These are phyloP conservation scores for Luzula sylvatica DNA, from an alignment of 176 grass and related monocot genomes.

Conservation along the genomic window DNA sequence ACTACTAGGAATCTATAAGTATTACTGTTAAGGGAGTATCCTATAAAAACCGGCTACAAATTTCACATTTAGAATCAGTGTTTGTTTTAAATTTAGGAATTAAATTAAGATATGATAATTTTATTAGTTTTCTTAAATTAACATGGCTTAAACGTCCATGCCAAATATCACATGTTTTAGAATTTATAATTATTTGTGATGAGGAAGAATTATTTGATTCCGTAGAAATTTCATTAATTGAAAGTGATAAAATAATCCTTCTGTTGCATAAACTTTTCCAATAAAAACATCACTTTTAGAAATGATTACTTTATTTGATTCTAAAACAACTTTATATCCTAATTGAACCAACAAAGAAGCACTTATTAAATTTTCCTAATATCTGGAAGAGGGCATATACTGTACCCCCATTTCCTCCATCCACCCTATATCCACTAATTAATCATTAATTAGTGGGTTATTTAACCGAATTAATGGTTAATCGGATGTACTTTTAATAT, in stretches of 20 bases:
- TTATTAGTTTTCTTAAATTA: constrained; percentile 4
- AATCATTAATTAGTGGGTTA: too few relatives aligned
- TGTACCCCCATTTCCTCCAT: too few relatives aligned
- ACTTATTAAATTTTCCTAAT: constrained; percentile 14
- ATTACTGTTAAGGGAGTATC: constrained; percentile 5
- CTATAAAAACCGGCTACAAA: neutral
- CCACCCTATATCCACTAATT: too few relatives aligned
- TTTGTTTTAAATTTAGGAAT: constrained; percentile 3
- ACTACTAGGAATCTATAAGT: neutral
- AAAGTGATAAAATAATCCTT: constrained; percentile 2
- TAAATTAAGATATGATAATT: constrained; percentile 3
- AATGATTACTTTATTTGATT: constrained; percentile 8
- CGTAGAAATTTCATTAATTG: neutral
- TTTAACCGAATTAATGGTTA: too few relatives aligned
- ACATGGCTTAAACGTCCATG: constrained; percentile 1
- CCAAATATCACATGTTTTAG: constrained; percentile 3
- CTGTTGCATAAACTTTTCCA: constrained; percentile 5
- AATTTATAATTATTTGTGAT: neutral
- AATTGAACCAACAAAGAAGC: constrained; percentile 7
- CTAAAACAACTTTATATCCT: constrained; percentile 11
- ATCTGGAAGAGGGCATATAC: too few relatives aligned
- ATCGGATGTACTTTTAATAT: too few relatives aligned
- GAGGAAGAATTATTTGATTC: too few relatives aligned
- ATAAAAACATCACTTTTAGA: neutral
- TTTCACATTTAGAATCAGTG: constrained; percentile 4